Conservation (phyloP, 257 asterid genomes). For the Solanum medicagineum region DNA sequence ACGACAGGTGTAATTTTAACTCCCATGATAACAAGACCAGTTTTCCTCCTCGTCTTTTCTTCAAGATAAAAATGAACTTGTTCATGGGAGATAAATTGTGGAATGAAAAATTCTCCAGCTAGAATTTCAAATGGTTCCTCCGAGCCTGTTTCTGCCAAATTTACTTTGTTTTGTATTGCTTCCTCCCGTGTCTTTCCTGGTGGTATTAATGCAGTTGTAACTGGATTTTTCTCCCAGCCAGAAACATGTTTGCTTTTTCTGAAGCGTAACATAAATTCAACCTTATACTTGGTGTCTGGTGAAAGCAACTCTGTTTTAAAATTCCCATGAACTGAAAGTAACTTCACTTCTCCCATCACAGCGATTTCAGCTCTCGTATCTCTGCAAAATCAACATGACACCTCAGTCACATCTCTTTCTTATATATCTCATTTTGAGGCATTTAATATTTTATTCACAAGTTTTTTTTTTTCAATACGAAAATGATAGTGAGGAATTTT, state of each 20-base stretch:
- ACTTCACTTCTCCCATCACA: neutral
- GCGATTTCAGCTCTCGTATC: neutral
- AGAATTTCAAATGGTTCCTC: neutral
- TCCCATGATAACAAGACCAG: neutral
- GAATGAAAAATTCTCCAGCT: neutral
- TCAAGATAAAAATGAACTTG: neutral
- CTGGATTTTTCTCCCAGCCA: neutral
- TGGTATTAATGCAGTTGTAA: neutral
- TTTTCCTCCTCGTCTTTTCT: neutral
- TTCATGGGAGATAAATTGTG: neutral
- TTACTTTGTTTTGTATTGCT: neutral
- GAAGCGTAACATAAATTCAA: neutral
- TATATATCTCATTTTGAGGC: neutral
- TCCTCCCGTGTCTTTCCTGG: neutral
- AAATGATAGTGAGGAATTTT: no score
- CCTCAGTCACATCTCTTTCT: no score
- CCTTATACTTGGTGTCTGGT: neutral
- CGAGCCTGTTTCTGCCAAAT: neutral
- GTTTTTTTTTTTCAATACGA: neutral
- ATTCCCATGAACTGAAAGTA: neutral
- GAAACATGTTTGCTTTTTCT: neutral
- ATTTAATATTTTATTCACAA: neutral
- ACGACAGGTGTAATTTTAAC: neutral
- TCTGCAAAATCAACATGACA: neutral
- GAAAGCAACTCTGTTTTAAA: neutral